Base-by-base conservation (phyloP, 331 rosid genomes). In the Spiraea crenata region DNA sequence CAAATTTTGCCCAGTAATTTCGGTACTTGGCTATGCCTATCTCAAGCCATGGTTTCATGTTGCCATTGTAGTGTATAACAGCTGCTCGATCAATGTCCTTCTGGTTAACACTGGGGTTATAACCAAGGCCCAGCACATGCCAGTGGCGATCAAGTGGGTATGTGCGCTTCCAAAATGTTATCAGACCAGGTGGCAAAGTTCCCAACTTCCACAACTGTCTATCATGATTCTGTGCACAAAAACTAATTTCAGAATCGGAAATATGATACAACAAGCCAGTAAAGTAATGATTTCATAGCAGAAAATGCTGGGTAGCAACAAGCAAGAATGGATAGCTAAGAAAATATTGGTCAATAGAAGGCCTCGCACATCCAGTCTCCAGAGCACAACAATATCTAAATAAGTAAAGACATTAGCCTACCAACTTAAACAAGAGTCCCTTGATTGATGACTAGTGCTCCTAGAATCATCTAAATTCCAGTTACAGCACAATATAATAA, bases 31-130 rank as follows among this genome's bases (percentile, higher is more conserved):
- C 88, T 71, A 95, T 86, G 79, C 95, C 90, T 71, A 91, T 91
- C 90, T 95, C 97, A 41, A 95, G 95, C 99, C 99, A 95, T 8
- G 99, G 99, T 80, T 95, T 95, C 96, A 95, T 42, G 88, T 95
- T 95, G 39, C 99, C 99, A n/a, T 95, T 95, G 68, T 89, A 95
- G 84, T 95, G 99, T 71, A 91, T 52, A 46, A 95, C 99, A 44
- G 99, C 96, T 48, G 99, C 88, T 70, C 83, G 83, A 35, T 87
- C 97, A 2, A 95, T 87, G 7, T 91, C 97, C 79, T 75, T 89
- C 77, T 82, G 97, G 80, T 56, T 80, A 40, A 95, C 86, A 40
- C 74, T 89, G 20, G 96, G 89, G 75, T 95, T 85, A 87, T 95
- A 95, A 60, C 99, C 99, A 41, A 95, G 95, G 63, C 99, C 99